Conservation (phyloP, 1,139 yeast genomes). For the Hansenula sp. region DNA sequence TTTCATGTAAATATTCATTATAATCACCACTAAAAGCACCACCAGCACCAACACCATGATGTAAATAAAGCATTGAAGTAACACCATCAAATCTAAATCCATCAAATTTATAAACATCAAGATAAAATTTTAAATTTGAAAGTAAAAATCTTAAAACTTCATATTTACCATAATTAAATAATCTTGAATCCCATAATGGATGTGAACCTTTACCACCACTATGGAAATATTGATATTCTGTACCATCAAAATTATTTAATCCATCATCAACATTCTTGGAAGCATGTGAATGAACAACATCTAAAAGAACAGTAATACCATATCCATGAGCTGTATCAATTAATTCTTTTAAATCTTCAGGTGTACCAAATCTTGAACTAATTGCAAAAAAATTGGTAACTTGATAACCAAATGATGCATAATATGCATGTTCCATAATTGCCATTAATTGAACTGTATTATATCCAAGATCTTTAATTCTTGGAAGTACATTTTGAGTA, state of each 20-base stretch:
- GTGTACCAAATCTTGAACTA: slow-evolving; percentile 88
- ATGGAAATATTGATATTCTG: slow-evolving; percentile 93
- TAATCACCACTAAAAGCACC: slow-evolving; percentile 88
- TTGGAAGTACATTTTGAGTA: slow-evolving; percentile 75
- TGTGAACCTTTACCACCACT: slow-evolving; percentile 82
- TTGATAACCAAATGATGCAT: slow-evolving; percentile 96
- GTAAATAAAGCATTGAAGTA: slow-evolving; percentile 85
- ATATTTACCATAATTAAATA: slow-evolving; percentile 86
- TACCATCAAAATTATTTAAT: slow-evolving; percentile 87
- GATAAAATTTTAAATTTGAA: slow-evolving; percentile 80
- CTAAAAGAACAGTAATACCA: slow-evolving; percentile 83
- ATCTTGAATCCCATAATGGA: slow-evolving; percentile 90
- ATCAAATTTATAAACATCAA: slow-evolving; percentile 83
- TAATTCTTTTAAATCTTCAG: slow-evolving; percentile 88
- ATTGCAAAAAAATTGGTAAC: slow-evolving; percentile 88
- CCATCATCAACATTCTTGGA: slow-evolving; percentile 95
- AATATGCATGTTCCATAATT: slow-evolving; percentile 97
- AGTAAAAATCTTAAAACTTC: slow-evolving; percentile 86
- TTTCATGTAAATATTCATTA: slow-evolving; percentile 80
- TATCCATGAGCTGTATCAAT: slow-evolving; percentile 87
- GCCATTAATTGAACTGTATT: slow-evolving; percentile 97
- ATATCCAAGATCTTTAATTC: slow-evolving; percentile 79
- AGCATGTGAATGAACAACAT: slow-evolving; percentile 94
- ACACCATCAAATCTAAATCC: slow-evolving; percentile 98
- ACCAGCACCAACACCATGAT: slow-evolving; percentile 86